Percentiles rank a stretch among this genome's conserved stretches.
These are phyloP conservation scores for Aspergillus cristatus DNA, from an alignment of 495 filamentous ascomycete species.

Conservation along the genomic window DNA sequence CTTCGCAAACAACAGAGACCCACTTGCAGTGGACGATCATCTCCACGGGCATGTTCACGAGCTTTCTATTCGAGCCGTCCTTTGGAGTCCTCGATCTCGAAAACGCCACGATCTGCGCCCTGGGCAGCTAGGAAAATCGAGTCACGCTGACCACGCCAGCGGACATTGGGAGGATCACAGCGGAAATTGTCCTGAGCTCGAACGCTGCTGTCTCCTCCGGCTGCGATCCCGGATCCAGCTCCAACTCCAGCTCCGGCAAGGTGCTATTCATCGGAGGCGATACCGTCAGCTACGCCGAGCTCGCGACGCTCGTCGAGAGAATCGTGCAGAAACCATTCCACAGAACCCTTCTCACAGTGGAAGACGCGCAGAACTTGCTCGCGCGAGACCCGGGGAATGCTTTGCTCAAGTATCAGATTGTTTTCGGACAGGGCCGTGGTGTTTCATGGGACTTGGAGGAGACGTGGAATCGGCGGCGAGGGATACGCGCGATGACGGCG, in stretches of 20 bases:
- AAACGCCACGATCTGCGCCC: slow-evolving; percentile 30
- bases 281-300: slow-evolving; percentile 42
- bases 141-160: slow-evolving; percentile 48
- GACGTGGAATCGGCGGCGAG: slow-evolving; percentile 38
- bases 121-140: slow-evolving; percentile 46
- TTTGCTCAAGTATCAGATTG: slow-evolving; percentile 48
- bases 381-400: slow-evolving; percentile 34
- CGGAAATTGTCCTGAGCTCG: slow-evolving; percentile 35
- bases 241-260: slow-evolving; percentile 3
- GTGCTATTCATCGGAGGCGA: slow-evolving; percentile 48
- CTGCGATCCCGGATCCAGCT: too few species aligned
- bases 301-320: slow-evolving; percentile 41
- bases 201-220: too few species aligned
- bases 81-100: slow-evolving; percentile 46
- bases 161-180: slow-evolving; percentile 51
- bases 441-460: slow-evolving; percentile 46
- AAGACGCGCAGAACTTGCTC: slow-evolving; percentile 30
- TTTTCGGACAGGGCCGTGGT: slow-evolving; percentile 50
- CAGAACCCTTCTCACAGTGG: slow-evolving; percentile 36
- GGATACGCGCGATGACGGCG: slow-evolving; percentile 30
- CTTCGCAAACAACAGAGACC: too few species aligned
- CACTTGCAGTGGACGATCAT: slow-evolving; percentile 47
- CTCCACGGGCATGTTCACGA: slow-evolving; percentile 55
- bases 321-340: slow-evolving; percentile 29
- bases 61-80: slow-evolving; percentile 47